These are phyloP conservation scores for Penicillium brevicompactum DNA, from an alignment of 2,329 filamentous ascomycete species.

Conservation along the genomic window DNA sequence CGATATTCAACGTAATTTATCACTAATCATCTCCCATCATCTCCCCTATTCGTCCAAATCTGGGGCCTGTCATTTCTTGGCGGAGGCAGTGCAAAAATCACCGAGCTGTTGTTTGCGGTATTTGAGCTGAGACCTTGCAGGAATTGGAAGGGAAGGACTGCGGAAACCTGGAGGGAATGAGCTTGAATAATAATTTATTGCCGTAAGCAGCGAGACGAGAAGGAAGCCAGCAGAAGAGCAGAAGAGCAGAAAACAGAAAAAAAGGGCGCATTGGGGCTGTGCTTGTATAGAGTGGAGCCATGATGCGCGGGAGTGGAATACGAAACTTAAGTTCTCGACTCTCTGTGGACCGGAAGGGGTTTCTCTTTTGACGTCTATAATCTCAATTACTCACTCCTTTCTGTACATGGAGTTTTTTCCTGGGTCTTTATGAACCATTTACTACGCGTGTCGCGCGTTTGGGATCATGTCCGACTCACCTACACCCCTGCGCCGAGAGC, in stretches of 20 bases:
- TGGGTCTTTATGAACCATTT: constrained; percentile 13
- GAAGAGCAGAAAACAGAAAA: background rate
- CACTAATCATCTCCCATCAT: background rate
- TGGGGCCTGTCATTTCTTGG: constrained; percentile 7
- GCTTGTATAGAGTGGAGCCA: background rate
- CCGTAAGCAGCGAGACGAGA: no score
- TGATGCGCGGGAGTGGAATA: background rate
- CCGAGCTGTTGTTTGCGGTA: constrained; percentile 7
- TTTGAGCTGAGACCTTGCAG: background rate
- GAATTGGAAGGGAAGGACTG: background rate
- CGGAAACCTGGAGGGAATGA: background rate
- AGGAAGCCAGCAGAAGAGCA: background rate
- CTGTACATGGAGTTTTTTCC: background rate
- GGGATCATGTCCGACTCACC: constrained; percentile 35
- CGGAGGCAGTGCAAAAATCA: constrained; percentile 36
- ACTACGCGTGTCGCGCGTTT: constrained; percentile 18
- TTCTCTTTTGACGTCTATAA: background rate
- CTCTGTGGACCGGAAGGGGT: background rate
- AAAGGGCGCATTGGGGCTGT: background rate
- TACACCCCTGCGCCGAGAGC: constrained; percentile 43
- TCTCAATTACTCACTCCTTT: background rate
- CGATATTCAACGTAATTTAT: background rate
- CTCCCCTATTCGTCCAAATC: constrained; percentile 1
- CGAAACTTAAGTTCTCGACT: background rate
- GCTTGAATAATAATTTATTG: no score